Base-by-base conservation (phyloP, 2,329 filamentous ascomycete genomes). In the Aspergillus vadensis region DNA sequence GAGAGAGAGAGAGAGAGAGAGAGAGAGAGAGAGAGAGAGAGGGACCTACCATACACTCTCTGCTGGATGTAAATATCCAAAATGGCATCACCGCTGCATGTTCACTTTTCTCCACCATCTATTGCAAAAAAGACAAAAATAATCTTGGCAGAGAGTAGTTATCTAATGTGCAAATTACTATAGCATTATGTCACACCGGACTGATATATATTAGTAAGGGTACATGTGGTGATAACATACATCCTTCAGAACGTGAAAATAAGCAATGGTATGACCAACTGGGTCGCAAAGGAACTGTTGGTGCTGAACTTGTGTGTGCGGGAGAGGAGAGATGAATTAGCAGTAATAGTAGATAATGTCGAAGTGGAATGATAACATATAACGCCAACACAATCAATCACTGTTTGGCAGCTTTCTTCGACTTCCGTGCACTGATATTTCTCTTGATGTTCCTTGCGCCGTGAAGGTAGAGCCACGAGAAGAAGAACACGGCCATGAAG, bases 391-490 rank as follows among this genome's bases (percentile, higher is more conserved):
- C 41, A 8, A 39, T 8, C 9, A 9, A 51, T 47, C 50, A 58
- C 10, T 43, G n/a, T 25, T 50, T 48, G n/a, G 17, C 50, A n/a
- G 39, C 49, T 50, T 65, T 70, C 55, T 49, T 67, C 21, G 73
- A 67, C 65, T 68, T 74, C 43, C 69, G 66, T 8, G 62, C 63
- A 63, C 74, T 74, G 23, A 76, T n/a, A 69, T 68, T 70, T 30
- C 65, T 67, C 65, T 71, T 77, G 30, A 74, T 53, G 53, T 70
- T 64, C 7, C 67, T 65, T 15, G 70, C 51, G 0, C 76, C 76
- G 58, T 75, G 73, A 6, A 87, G 74, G 70, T 85, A 86, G 1
- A 86, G 63, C 82, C 83, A 86, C 0, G 81, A 83, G 64, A 82
- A 80, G 9, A 78, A 38, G 61, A 84, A 85, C 7, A 86, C 80